Evolutionary conservation across 805 yeast species (phyloP), one percentile per base, ranked within the genome.

Genomic region (Wickerhamiella brachini): DNA sequence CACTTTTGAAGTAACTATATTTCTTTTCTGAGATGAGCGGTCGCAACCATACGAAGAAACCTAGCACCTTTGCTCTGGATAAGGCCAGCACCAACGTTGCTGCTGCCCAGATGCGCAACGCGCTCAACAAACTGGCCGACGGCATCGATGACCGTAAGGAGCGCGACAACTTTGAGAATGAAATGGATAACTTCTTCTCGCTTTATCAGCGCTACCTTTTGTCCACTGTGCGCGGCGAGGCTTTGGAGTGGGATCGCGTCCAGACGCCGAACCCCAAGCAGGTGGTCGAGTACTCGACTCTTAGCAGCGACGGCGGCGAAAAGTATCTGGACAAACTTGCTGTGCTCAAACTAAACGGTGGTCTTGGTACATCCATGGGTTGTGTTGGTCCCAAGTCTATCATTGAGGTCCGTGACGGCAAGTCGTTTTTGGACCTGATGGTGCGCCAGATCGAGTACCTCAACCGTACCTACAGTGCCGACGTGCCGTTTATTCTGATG

Each of bases 361-460:
- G 98, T 44, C 76, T 93, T 60, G 98, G 98, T 65, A 93, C 98
- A 20, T 90, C 97, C 9, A 93, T 93, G 98, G 98, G 98, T 53
- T 93, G 98, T 73, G 97, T 93, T 56, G 98, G 98, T 53, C 98
- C 98, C 57, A 89, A 89, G 71, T 85, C 95, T 24, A 95, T 93
- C 58, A 93, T 93, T 66, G 98, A 93, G 73, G 98, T 93, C 47
- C 85, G 98, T 70, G 98, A 93, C 62, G 97, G 97, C 55, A 94
- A 93, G 77, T 85, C 97, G 43, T 93, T 93, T 69, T 76, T 93
- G 67, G 98, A 93, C 68, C 78, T 93, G 60, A 77, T 95, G 46
- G 98, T 93, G 44, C 85, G 98, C 68, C 98, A 93, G 73, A 90
- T 93, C 62, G 97, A 89, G 72, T 85, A 87, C 68, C 77, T 93